Evolutionary conservation across 208 protist species (phyloP).

Genomic region (Leishmania aethiopica): DNA sequence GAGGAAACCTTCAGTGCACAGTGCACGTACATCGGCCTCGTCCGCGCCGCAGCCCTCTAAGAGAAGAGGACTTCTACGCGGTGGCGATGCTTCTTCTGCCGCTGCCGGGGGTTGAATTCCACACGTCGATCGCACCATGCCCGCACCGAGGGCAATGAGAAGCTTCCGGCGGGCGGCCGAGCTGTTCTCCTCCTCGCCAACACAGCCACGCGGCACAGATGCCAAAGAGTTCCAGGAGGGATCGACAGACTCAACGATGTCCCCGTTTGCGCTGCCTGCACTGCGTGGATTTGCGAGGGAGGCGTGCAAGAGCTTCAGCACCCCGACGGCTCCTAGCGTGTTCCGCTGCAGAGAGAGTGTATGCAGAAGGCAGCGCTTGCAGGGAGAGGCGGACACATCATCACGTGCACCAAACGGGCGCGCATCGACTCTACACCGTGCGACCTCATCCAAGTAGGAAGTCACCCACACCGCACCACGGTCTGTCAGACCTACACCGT

Average conservation of each 20-base stretch:
- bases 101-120: background rate
- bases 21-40: conserved; percentile 1
- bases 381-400: background rate
- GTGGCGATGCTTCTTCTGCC: background rate
- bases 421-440: background rate
- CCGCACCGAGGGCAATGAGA: background rate
- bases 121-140: background rate
- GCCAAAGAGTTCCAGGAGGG: conserved; percentile 21
- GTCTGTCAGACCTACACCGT: conserved; percentile 21
- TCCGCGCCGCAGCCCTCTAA: conserved; percentile 13
- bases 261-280: background rate
- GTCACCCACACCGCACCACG: background rate
- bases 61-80: background rate
- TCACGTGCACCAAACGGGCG: background rate
- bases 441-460: background rate
- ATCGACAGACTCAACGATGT: background rate
- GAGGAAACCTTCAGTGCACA: conserved; percentile 12
- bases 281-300: background rate
- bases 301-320: background rate
- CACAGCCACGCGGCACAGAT: background rate
- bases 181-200: background rate
- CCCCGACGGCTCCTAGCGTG: conserved; percentile 1
- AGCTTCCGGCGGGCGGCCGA: background rate
- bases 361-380: background rate
- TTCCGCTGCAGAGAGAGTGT: conserved; percentile 21